Conservation (phyloP, 2,329 filamentous ascomycete genomes). For the Pestalotiopsis sp. region DNA sequence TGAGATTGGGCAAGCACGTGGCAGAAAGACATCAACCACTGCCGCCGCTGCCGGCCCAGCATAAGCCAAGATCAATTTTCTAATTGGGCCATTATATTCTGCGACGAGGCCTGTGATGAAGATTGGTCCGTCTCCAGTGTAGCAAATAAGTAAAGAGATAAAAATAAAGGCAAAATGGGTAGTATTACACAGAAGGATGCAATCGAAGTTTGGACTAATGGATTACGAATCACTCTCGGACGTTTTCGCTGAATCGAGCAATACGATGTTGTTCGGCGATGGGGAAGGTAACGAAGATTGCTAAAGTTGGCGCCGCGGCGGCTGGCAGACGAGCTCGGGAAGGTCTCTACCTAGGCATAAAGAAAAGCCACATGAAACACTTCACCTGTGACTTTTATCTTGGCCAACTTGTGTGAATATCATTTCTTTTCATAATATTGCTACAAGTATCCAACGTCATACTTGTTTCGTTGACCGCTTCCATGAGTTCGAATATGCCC, state of each 20-base stretch:
- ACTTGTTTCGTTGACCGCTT: too few relatives aligned
- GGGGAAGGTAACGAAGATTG: background rate
- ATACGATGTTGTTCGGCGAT: background rate
- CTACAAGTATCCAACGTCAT: too few relatives aligned
- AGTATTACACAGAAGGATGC: background rate
- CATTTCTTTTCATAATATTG: too few relatives aligned
- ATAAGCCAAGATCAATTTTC: background rate
- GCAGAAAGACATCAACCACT: conserved; percentile 26
- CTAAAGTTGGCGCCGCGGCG: background rate
- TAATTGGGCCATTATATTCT: background rate
- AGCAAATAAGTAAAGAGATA: background rate
- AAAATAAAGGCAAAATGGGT: background rate
- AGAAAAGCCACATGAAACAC: background rate
- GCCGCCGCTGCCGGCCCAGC: conserved; percentile 23
- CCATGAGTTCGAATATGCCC: too few relatives aligned
- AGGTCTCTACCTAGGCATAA: background rate
- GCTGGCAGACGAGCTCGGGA: background rate
- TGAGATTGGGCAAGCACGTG: conserved; percentile 27
- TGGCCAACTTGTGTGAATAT: too few relatives aligned
- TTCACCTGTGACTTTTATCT: background rate
- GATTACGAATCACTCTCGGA: background rate
- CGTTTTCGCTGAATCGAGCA: background rate
- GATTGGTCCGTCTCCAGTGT: background rate
- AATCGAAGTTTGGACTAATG: background rate
- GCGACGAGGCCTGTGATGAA: background rate